Conservation (phyloP, 2,329 filamentous ascomycete genomes). For the Graphiopsis chlorocephala region DNA sequence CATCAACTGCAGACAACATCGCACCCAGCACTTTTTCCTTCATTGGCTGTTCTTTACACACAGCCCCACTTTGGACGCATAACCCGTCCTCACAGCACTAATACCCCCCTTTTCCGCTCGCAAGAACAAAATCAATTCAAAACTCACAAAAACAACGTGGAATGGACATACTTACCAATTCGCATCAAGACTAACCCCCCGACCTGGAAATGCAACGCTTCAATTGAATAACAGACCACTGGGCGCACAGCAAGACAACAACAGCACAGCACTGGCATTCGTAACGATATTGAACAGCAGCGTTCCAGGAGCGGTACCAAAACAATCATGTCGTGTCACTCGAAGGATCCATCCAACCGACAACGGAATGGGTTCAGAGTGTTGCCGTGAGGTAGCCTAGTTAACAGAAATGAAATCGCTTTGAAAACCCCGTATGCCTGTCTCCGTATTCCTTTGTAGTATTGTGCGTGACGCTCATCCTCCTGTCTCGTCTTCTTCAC, state of each 20-base stretch:
- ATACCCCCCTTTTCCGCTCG: not conserved
- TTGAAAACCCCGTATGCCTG: not conserved
- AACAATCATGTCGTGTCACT: conserved; percentile 9
- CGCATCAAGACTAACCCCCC: not conserved
- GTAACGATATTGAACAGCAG: not conserved
- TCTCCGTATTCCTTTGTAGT: not conserved
- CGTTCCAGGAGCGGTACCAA: not conserved
- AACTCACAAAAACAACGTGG: not conserved
- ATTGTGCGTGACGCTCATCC: not conserved
- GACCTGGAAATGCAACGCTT: not conserved
- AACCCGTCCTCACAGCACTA: not conserved
- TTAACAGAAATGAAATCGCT: not conserved
- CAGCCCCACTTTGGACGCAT: not conserved
- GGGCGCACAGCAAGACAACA: too few relatives aligned
- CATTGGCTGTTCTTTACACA: not conserved
- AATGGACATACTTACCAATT: not conserved
- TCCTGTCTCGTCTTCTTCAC: not conserved
- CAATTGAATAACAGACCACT: not conserved
- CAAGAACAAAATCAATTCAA: not conserved
- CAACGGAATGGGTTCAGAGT: not conserved
- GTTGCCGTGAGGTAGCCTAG: conserved; percentile 9
- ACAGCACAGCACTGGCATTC: not conserved
- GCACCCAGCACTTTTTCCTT: not conserved
- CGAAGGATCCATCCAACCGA: not conserved
- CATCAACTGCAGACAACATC: conserved; percentile 14